Percentiles rank a stretch among this genome's conserved stretches.
Conservation (phyloP, 345 rosid genomes). For the Syzygium jambos region DNA sequence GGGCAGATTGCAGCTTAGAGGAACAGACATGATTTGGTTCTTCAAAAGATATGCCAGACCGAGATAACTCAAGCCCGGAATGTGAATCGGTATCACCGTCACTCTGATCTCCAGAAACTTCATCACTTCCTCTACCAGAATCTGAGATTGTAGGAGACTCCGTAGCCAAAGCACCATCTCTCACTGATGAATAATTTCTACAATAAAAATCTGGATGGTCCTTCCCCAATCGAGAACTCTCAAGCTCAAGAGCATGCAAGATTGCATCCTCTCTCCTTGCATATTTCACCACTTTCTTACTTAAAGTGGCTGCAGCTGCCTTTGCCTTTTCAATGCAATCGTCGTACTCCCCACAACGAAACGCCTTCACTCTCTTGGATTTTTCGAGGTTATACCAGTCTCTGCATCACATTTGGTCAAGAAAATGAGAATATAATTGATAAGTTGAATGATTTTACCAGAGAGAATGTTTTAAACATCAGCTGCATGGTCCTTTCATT, state of each 20-base stretch:
- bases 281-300: conserved; percentile 67
- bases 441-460: background rate
- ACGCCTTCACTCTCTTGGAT: conserved; percentile 89
- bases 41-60: conserved; percentile 60
- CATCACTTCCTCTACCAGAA: conserved; percentile 46
- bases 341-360: conserved; percentile 95
- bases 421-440: background rate
- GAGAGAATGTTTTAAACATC: background rate
- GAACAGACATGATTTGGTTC: conserved; percentile 37
- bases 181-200: conserved; percentile 20
- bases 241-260: conserved; percentile 86
- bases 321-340: conserved; percentile 79
- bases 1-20: conserved; percentile 39
- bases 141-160: conserved; percentile 43
- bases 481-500: background rate
- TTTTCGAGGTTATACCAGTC: conserved; percentile 97
- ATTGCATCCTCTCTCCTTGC: conserved; percentile 96
- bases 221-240: conserved; percentile 57
- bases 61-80: conserved; percentile 60
- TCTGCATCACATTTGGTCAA: conserved; percentile 25
- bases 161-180: conserved; percentile 24
- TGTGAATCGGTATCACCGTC: conserved; percentile 24
- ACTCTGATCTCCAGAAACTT: conserved; percentile 15
- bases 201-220: conserved; percentile 29
- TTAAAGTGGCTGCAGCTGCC: conserved; percentile 61